Evolutionary conservation across 345 rosid genomes (phyloP), one percentile per base, ranked within the genome.

Genomic region (Hibiscus trionum): DNA sequence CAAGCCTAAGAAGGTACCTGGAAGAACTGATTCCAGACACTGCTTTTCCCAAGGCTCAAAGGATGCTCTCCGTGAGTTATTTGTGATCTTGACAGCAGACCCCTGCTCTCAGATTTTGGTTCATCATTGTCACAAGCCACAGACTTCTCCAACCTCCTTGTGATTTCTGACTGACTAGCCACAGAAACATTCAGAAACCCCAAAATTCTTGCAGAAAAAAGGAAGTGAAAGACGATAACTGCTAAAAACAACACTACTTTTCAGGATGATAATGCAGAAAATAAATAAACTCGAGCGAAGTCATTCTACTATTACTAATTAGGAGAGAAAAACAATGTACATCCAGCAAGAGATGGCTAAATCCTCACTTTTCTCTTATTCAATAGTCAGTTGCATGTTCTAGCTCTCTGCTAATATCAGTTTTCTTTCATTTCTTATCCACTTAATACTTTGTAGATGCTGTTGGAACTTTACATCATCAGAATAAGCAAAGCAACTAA

Each of bases 151-250:
- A 90, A 69, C 84, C 84, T 91, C 86, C 97, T 86, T 15, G 95
- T 78, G 66, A 94, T 84, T 85, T 94, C 97, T 81, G 98, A 86
- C 98, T 93, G 85, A 83, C 93, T 88, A 94, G 88, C 89, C 96
- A 86, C 82, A 86, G 77, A 87, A 84, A 83, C 73, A 52, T 66
- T 66, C 5, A 66, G 70, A 66, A 66, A 65, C 7, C 49, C 53
- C 69, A 65, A 39, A 19, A 37, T 16, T 64, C 68, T 10, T 64
- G 12, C 50, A 65, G 66, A 53, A 39, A 65, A 19, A 39, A 65
- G 53, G 10, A 56, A 21, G 53, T 4, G n/a, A 64, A 64, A 65
- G 8, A 19, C 16, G 17, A 47, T 29, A 65, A 21, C n/a, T 49
- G 7, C 33, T 19, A 47, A 65, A 42, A 50, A 65, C 11, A 39